Evolutionary conservation across 2,329 filamentous ascomycete species (phyloP).

Genomic region (Bipolaris cookei): DNA sequence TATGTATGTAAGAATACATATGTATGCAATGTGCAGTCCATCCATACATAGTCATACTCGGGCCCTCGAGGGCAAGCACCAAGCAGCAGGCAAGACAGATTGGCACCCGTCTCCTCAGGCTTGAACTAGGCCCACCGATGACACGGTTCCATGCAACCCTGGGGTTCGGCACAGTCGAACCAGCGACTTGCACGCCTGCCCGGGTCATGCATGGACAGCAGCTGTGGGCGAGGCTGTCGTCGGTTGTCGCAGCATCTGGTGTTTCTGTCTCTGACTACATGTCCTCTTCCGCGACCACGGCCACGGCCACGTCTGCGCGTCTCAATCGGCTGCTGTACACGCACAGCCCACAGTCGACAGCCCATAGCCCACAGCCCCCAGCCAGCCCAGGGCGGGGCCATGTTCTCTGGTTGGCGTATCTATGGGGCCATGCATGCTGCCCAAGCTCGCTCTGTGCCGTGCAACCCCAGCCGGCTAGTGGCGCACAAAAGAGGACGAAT

Average conservation of each 20-base stretch:
- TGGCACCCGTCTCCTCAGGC: conserved; percentile 13
- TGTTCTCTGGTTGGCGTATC: conserved; percentile 6
- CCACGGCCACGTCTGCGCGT: too few species aligned
- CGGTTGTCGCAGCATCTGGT: too few species aligned
- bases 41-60: too few species aligned
- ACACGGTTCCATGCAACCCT: conserved; percentile 15
- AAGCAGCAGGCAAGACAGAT: conserved; percentile 10
- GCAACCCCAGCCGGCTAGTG: conserved; percentile 22
- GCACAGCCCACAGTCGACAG: too few species aligned
- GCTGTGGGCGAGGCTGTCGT: background rate
- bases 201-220: background rate
- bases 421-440: conserved; percentile 13
- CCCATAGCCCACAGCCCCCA: too few species aligned
- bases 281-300: too few species aligned
- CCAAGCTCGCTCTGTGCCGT: conserved; percentile 16
- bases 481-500: conserved; percentile 23
- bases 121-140: conserved; percentile 11
- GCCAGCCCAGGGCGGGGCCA: background rate
- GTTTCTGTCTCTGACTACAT: too few species aligned
- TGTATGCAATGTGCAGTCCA: background rate
- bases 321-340: too few species aligned
- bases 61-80: conserved; percentile 1
- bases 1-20: background rate
- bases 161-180: background rate
- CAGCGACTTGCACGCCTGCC: background rate